phyloP scores from a whole-genome alignment of 108 stramenopile species.

The Cyclotella sp. region DNA sequence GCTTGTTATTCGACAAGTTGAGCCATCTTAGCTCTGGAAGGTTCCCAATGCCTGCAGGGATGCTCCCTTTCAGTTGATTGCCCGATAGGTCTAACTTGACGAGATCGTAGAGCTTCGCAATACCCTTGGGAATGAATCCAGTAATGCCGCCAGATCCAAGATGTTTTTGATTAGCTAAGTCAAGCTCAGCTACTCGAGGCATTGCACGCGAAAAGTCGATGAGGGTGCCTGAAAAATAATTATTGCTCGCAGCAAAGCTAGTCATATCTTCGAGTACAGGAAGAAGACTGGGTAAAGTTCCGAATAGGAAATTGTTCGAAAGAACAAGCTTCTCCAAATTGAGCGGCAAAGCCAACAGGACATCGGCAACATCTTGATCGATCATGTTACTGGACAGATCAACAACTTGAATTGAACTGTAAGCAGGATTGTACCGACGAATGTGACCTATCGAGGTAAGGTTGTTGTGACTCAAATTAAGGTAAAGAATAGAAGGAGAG shows the following conservation, averaged over 20 bases:
- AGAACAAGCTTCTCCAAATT: constrained; percentile 14
- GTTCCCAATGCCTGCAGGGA: constrained; percentile 2
- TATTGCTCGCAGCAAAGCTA: not conserved
- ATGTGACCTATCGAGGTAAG: constrained; percentile 51
- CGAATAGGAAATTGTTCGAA: constrained; percentile 2
- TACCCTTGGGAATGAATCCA: constrained; percentile 8
- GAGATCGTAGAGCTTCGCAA: not conserved
- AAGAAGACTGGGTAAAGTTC: constrained; percentile 15
- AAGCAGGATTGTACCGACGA: constrained; percentile 47
- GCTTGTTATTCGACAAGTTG: constrained; percentile 11
- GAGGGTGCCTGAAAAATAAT: constrained; percentile 14
- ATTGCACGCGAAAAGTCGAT: constrained; percentile 15
- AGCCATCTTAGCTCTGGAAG: not conserved
- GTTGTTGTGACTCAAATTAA: constrained; percentile 58
- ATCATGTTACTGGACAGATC: constrained; percentile 48
- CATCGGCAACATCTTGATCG: constrained; percentile 29
- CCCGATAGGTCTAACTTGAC: not conserved
- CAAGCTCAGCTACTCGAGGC: not conserved
- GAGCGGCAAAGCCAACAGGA: constrained; percentile 26
- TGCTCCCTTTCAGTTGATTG: constrained; percentile 4
- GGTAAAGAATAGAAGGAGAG: constrained; percentile 53
- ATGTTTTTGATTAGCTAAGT: constrained; percentile 15
- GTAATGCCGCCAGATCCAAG: not conserved
- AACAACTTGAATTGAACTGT: constrained; percentile 28
- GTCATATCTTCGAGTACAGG: not conserved